Conservation (phyloP, 306 rosid species). For the Urtica urens region DNA sequence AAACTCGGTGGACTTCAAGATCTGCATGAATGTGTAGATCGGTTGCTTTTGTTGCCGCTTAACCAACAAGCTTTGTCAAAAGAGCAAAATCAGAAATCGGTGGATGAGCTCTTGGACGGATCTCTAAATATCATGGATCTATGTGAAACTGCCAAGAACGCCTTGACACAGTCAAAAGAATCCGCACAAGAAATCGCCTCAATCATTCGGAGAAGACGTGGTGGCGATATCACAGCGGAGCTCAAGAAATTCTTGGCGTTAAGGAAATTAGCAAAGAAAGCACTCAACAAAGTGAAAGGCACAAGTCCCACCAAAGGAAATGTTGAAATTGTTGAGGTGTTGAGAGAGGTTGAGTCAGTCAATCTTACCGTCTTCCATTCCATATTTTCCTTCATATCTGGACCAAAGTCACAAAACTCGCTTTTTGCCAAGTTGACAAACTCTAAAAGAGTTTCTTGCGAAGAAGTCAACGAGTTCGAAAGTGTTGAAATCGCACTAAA, state of each 20-base stretch:
- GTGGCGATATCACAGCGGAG: conserved; percentile 14
- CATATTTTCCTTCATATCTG: conserved; percentile 18
- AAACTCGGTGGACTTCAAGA: conserved; percentile 28
- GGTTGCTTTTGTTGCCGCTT: conserved; percentile 22
- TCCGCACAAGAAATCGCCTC: conserved; percentile 13
- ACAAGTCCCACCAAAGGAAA: background rate
- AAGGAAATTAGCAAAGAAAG: conserved; percentile 22
- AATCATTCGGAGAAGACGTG: conserved; percentile 13
- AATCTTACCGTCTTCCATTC: conserved; percentile 18
- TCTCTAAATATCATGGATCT: conserved; percentile 24
- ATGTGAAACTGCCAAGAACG: conserved; percentile 16
- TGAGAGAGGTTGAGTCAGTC: conserved; percentile 20
- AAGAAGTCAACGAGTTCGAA: conserved; percentile 11
- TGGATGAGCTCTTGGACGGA: conserved; percentile 26
- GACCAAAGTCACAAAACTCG: conserved; percentile 19
- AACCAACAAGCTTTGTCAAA: conserved; percentile 26
- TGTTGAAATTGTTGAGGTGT: conserved; percentile 11
- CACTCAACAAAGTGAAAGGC: conserved; percentile 1
- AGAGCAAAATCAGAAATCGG: conserved; percentile 13
- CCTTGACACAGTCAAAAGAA: conserved; percentile 17
- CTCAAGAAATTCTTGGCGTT: conserved; percentile 12
- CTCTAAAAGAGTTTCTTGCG: conserved; percentile 1
- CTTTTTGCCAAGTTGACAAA: conserved; percentile 10
- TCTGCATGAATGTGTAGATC: conserved; percentile 25
- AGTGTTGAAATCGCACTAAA: background rate